Base-by-base conservation (phyloP, 2,329 filamentous ascomycete species). In the Cytospora chrysosperma region DNA sequence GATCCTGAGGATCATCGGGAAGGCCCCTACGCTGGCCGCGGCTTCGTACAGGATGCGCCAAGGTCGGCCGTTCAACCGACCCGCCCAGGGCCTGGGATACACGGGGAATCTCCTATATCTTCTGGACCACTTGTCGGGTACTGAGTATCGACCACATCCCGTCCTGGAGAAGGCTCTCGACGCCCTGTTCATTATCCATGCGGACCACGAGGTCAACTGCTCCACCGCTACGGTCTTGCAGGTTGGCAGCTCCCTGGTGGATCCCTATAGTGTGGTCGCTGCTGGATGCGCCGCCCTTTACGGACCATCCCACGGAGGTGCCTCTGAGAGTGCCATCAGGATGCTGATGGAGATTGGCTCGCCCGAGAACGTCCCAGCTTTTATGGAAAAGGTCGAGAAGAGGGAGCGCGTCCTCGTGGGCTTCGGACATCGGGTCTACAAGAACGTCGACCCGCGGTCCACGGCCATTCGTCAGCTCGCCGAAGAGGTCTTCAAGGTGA, bases 131-230 rank as follows among this genome's bases (percentile, higher is more conserved):
- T 75, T 83, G 3, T 81, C 81, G 9, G 76, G 75, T 1, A 69
- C 72, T n/a, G 79, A 80, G 28, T 80, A 80, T 67, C 72, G 72
- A 21, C 82, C 83, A 0, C 79, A 85, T 63, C 77, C 80, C 0
- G 77, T 80, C 4, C 72, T 85, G 9, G 80, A 80, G 56, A 78
- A 77, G 67, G 78, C 78, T n/a, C 73, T 86, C 19, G 81, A 85
- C 59, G 77, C 78, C 7, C 76, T 86, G 3, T 83, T 83, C 68
- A 81, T 85, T 60, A 77, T 86, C 27, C 82, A 85, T 66, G 80
- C 82, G 2, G 84, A 87, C 67, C 84, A 87, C 69, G 85, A 85
- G 65, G 82, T 86, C 71, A 85, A 85, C 67, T 80, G 82, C 69
- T 82, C 82, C 2, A 85, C 83, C 0, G 82, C 84, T 1, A 81